Base-by-base conservation (phyloP, 202 grass and related monocot genomes). In the Zizania palustris region DNA sequence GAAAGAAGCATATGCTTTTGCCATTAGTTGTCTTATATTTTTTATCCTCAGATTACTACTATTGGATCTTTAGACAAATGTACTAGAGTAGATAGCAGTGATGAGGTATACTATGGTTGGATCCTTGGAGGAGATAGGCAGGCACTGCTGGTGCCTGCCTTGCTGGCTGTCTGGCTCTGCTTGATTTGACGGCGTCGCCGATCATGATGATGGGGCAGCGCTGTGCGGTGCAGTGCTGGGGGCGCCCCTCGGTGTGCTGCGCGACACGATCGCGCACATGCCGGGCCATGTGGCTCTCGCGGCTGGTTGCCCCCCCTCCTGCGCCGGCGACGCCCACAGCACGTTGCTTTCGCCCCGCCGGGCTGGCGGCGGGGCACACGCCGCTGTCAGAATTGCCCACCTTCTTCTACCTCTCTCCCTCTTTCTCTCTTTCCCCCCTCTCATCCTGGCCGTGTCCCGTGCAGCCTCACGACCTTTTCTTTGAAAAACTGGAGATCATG, bases 251-350 rank as follows among this genome's bases (percentile, higher is more conserved):
- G 39, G 70, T 28, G 45, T n/a, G 51, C 14, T 22, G 9, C 14
- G 40, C 62, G 42, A 64, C 74, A 55, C 22, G 82, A 69, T 65
- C 21, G 16, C 22, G 73, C 57, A 45, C 74, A 72, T 84, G 74
- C 33, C 44, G 37, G 12, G 9, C 48, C 73, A 73, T 42, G 16
- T 11, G 35, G 37, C 13, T 28, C 28, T 28, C 28, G 8, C 36
- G 59, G 8, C 11, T 13, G 58, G 62, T 22, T 51, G 58, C 22
- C 9, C 55, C 42, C 48, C 56, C n/a, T n/a, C n/a, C n/a, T n/a
- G 42, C 55, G 19, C 63, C 44, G 72, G 56, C n/a, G 74, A 63
- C 45, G 28, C 58, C 66, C 74, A 72, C 67, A 13, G 20, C 43
- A 35, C 21, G 37, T 69, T 45, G 49, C 46, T 45, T 13, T 45